Percentiles rank a stretch among this genome's conserved stretches.
Conservation (phyloP, 1,139 yeast genomes). For the Scheffersomyces parashehatae region DNA sequence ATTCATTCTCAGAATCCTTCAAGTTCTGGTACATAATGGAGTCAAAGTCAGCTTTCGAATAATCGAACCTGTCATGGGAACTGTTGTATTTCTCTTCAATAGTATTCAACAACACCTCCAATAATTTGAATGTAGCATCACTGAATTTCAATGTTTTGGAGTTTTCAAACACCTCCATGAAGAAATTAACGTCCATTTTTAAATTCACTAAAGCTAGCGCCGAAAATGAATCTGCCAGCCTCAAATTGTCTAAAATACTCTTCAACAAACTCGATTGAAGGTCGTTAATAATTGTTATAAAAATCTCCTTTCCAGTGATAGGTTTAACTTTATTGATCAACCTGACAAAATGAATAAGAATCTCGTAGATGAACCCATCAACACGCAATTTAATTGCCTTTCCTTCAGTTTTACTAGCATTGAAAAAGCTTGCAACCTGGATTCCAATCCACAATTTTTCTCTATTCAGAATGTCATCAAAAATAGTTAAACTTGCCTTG, state of each 20-base stretch:
- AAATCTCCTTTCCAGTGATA: constrained; percentile 39
- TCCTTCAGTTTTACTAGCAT: constrained; percentile 2
- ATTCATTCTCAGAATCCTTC: constrained; percentile 35
- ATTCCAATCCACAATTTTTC: constrained; percentile 40
- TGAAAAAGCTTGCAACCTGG: constrained; percentile 30
- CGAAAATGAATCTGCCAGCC: constrained; percentile 19
- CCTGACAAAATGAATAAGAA: constrained; percentile 44
- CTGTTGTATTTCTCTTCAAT: constrained; percentile 27
- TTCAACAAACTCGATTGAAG: constrained; percentile 40
- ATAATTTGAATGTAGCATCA: constrained; percentile 36
- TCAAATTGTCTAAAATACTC: constrained; percentile 32
- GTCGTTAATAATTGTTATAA: constrained; percentile 39
- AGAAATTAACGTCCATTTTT: constrained; percentile 40
- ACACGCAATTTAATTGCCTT: constrained; percentile 20
- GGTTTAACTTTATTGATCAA: constrained; percentile 44
- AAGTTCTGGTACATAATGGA: constrained; percentile 29
- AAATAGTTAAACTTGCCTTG: constrained; percentile 41
- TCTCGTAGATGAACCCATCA: constrained; percentile 44
- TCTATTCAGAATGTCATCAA: constrained; percentile 42
- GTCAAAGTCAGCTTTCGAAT: constrained; percentile 29
- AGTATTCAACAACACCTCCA: constrained; percentile 33
- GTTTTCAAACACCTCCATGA: constrained; percentile 42
- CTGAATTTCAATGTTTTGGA: constrained; percentile 37
- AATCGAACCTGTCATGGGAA: constrained; percentile 17
- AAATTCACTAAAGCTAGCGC: constrained; percentile 25